Evolutionary conservation across 1,284 basidiomycete genomes (phyloP), one percentile per base, ranked within the genome.

Genomic region (Malassezia sp.): DNA sequence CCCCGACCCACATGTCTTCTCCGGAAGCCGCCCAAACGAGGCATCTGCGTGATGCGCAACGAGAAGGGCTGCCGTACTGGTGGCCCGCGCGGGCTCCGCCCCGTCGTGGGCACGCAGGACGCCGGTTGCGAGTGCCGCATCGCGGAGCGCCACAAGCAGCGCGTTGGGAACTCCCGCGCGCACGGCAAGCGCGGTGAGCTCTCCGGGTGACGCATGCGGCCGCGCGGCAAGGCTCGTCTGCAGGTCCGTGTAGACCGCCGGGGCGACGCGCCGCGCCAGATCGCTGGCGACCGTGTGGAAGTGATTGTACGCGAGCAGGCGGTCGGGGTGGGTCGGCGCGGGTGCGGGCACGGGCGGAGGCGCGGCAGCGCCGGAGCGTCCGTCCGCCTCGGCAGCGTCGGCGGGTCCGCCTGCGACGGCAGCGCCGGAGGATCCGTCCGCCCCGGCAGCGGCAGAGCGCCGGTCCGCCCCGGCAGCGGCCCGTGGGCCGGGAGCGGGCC

Each of bases 41-140:
- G 56, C 62, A 38, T 59, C 60, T n/a, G 54, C 51, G 8, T 48
- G 52, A 38, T 60, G 53, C 30, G 53, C 42, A 17, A 47, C 53
- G 6, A 49, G 45, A 28, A 56, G 32, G 10, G 55, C 54, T 5
- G 57, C 54, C 4, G 56, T 36, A 9, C 54, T 47, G 2, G 52
- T 45, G 5, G 49, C 45, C 23, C 27, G 52, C 45, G 49, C 46
- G 5, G 30, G 29, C 27, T 34, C 33, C 11, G 34, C n/a, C 12
- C 35, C 15, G 21, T 3, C 22, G 14, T 34, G 9, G 10, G 21
- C 2, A 26, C 15, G 5, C 11, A 40, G 38, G 8, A 49, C 37
- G 10, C 41, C 46, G 4, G 46, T 37, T 10, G 33, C 29, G 24
- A 33, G 17, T 11, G 46, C 46, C 5, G 48, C 38, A 28, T 50